Conservation (phyloP, 495 filamentous ascomycete species). For the Ramalina intermedia region DNA sequence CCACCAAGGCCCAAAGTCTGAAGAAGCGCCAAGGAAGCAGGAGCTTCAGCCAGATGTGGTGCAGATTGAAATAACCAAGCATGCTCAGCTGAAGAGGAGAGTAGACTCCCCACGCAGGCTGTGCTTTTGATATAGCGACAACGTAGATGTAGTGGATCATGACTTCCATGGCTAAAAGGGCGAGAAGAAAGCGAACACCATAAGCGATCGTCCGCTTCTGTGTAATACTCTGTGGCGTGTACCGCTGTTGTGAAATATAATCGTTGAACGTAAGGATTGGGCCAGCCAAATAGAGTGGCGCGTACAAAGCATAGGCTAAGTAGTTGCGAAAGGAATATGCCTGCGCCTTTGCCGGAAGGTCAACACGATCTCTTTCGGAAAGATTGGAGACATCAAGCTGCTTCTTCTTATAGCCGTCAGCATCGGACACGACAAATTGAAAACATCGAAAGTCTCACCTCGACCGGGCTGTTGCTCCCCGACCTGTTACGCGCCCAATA, state of each 20-base stretch:
- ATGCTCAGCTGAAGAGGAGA: conserved; percentile 79
- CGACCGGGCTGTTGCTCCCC: conserved; percentile 47
- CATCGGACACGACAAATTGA: conserved; percentile 8
- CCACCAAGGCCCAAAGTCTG: conserved; percentile 80
- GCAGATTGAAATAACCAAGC: conserved; percentile 90
- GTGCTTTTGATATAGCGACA: conserved; percentile 76
- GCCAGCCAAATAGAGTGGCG: conserved; percentile 81
- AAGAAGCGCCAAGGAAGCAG: conserved; percentile 96
- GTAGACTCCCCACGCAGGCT: conserved; percentile 68
- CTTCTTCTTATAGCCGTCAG: conserved; percentile 89
- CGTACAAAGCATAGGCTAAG: conserved; percentile 75
- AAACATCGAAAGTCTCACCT: conserved; percentile 46
- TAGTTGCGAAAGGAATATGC: conserved; percentile 77
- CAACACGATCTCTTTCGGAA: conserved; percentile 75
- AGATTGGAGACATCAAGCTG: conserved; percentile 74
- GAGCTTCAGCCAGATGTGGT: conserved; percentile 96
- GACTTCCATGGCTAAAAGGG: conserved; percentile 81
- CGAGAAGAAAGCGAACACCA: conserved; percentile 66
- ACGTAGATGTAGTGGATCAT: conserved; percentile 89
- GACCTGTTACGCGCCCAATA: conserved; percentile 72
- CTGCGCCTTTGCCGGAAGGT: conserved; percentile 49
- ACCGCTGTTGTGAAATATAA: conserved; percentile 76
- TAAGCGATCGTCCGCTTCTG: conserved; percentile 57
- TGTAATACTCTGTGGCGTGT: conserved; percentile 54
- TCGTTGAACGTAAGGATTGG: conserved; percentile 97